phyloP scores from a whole-genome alignment of 257 asterid genomes.

The Solanum dulcamara region DNA sequence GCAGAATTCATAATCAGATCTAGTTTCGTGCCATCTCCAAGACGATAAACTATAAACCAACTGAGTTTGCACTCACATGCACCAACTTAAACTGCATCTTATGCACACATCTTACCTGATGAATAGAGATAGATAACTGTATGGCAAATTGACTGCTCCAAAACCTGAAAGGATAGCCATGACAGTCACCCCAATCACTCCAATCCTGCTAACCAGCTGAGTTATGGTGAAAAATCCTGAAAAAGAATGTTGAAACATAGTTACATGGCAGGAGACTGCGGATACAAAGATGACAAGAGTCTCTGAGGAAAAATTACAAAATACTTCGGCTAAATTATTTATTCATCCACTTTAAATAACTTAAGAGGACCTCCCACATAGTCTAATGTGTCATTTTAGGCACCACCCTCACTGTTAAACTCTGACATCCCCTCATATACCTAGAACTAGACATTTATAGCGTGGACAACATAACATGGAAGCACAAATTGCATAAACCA shows the following conservation, averaged over 20 bases:
- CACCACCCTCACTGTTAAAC: background rate
- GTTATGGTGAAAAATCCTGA: constrained; percentile 95
- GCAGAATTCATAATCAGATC: background rate
- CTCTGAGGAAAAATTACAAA: background rate
- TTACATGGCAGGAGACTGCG: background rate
- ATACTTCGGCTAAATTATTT: background rate
- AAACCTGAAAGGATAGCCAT: constrained; percentile 96
- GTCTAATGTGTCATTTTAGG: background rate
- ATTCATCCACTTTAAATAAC: background rate
- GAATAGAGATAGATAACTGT: constrained; percentile 90
- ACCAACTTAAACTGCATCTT: constrained; percentile 7
- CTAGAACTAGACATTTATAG: background rate
- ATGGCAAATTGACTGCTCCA: constrained; percentile 98
- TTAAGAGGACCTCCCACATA: background rate
- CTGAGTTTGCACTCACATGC: background rate
- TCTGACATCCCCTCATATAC: background rate
- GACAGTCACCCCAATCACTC: constrained; percentile 95
- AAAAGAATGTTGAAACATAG: background rate
- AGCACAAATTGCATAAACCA: background rate
- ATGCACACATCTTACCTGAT: constrained; percentile 55
- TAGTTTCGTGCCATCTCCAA: background rate
- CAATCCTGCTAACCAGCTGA: constrained; percentile 94
- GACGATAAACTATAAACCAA: background rate
- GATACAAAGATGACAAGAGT: background rate
- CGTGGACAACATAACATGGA: background rate